Evolutionary conservation across 768 basidiomycete species (phyloP).

Genomic region (Coprinopsis sp.): DNA sequence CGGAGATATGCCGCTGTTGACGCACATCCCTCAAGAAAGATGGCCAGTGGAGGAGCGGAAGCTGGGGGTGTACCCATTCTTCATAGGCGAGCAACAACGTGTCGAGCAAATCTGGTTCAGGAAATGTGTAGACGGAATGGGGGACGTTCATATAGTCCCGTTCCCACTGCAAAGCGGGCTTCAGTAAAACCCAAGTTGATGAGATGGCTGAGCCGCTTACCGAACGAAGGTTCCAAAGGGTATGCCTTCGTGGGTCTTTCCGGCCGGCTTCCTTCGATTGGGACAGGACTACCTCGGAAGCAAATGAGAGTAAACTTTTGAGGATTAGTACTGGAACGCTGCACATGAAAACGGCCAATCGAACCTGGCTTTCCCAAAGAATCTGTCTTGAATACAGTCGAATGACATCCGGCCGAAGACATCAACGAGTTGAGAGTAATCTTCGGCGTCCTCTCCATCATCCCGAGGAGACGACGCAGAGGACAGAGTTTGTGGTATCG

Average conservation of each 20-base stretch:
- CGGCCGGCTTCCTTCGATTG: too few species aligned
- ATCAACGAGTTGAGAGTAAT: conserved; percentile 27
- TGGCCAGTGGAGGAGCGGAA: conserved; percentile 66
- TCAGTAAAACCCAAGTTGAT: background rate
- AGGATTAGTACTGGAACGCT: background rate
- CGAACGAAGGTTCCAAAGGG: conserved; percentile 27
- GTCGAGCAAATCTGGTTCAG: conserved; percentile 43
- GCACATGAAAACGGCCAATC: background rate
- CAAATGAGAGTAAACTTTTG: conserved; percentile 37
- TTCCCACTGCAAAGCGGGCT: conserved; percentile 33
- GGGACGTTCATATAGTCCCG: conserved; percentile 14
- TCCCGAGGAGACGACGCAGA: conserved; percentile 11
- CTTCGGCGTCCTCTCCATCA: conserved; percentile 24
- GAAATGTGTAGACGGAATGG: conserved; percentile 35
- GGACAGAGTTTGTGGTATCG: conserved; percentile 9
- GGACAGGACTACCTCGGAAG: conserved; percentile 37
- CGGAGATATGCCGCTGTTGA: conserved; percentile 42
- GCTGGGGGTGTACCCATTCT: conserved; percentile 38
- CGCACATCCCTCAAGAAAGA: conserved; percentile 50
- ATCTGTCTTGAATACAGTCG: conserved; percentile 27
- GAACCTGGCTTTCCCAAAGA: conserved; percentile 39
- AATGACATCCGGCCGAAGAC: conserved; percentile 28
- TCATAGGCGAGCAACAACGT: conserved; percentile 60
- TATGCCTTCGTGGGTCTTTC: conserved; percentile 21
- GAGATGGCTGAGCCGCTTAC: conserved; percentile 14